Conservation (phyloP, 1,284 basidiomycete genomes). For the Heterobasidion irregulare region DNA sequence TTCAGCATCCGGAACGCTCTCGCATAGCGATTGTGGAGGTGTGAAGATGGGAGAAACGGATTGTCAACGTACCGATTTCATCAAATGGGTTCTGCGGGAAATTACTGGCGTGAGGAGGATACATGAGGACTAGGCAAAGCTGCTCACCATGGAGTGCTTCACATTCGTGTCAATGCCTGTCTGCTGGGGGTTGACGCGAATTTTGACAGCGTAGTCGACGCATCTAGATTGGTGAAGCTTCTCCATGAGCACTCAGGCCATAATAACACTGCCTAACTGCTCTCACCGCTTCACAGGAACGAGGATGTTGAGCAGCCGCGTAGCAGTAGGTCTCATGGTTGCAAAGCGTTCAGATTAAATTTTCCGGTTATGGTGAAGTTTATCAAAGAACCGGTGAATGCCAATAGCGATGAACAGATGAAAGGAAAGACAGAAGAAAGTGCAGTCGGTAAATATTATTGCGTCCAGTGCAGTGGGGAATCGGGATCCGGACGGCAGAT, state of each 20-base stretch:
- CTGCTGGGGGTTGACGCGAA: constrained; percentile 87
- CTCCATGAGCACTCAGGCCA: neutral
- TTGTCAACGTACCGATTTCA: constrained; percentile 72
- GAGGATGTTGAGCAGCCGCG: constrained; percentile 76
- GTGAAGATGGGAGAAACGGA: neutral
- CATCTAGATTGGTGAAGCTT: constrained; percentile 31
- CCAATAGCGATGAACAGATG: too few relatives aligned
- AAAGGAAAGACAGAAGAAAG: too few relatives aligned
- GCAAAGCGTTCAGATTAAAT: neutral
- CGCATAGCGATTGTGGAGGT: neutral
- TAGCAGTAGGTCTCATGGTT: constrained; percentile 66
- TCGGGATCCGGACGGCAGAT: too few relatives aligned
- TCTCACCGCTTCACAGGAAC: constrained; percentile 90
- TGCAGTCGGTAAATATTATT: too few relatives aligned
- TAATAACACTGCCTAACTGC: too few relatives aligned
- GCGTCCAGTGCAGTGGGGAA: too few relatives aligned
- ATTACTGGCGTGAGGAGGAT: neutral
- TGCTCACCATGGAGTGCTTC: constrained; percentile 91
- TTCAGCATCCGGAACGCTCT: neutral
- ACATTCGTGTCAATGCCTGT: constrained; percentile 92
- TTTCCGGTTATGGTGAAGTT: too few relatives aligned
- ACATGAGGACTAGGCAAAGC: neutral
- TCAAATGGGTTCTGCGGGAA: constrained; percentile 83
- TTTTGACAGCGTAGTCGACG: constrained; percentile 86
- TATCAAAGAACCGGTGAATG: too few relatives aligned